Evolutionary conservation across 495 filamentous ascomycete genomes (phyloP), one percentile per base, ranked within the genome.

Genomic region (Aspergillus steynii): DNA sequence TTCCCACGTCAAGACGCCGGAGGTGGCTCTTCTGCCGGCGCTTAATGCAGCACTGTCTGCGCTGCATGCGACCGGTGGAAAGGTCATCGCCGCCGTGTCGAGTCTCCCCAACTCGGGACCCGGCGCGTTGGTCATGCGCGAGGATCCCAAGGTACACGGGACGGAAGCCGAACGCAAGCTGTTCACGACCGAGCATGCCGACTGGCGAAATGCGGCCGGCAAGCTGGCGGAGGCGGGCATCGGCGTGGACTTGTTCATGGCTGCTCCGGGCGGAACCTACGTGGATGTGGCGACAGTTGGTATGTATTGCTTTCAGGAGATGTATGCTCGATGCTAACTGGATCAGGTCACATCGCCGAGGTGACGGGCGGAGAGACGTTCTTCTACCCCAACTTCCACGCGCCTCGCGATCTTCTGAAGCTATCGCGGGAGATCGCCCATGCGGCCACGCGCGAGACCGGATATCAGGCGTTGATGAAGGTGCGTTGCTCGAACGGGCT

Each of bases 381-480:
- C 76, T 96, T 95, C 79, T 99, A 97, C 65, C 92, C 95, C 20
- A 98, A 96, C 68, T 99, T 96, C 79, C 86, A 96, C 59, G 86
- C 88, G 12, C 90, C 90, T 5, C 85, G 95, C 14, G 95, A 99
- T 71, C 84, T 86, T 34, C 79, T 88, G 59, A 95, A 93, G 76
- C 79, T 98, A n/a, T 87, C 85, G 3, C 82, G 89, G 47, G 95
- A 99, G 73, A 83, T 99, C 64, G 83, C 86, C 58, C 95, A 97
- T 68, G 88, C 90, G 6, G 86, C 96, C n/a, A 92, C 86, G 2
- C 82, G 95, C 60, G 93, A 97, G 71, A 96, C 94, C 20, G 95
- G 95, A 29, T 99, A 94, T 70, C 94, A 97, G 76, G 92, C 93
- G 7, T 82, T 98, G 65, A 95, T 99, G 92, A 99, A 99, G 80